Percentiles rank a stretch among this genome's conserved stretches.
phyloP scores from a whole-genome alignment of 257 asterid species.

The Primulina tabacum region DNA sequence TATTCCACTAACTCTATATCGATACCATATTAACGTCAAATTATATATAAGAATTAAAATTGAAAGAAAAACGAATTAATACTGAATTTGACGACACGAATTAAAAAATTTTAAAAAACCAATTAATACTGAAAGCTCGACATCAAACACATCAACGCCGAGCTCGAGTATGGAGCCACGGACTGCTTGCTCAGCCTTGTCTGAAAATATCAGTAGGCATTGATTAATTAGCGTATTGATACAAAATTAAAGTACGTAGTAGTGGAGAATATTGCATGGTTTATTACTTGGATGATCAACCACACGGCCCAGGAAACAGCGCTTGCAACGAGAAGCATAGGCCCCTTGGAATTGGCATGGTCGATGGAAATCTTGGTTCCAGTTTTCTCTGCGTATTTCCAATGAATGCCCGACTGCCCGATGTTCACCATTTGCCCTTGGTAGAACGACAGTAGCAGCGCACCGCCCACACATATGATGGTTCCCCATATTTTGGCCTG shows the following conservation, averaged over 20 bases:
- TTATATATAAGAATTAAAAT: too few relatives aligned
- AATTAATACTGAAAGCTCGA: constrained; percentile 38
- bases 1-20: too few relatives aligned
- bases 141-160: constrained; percentile 77
- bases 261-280: too few relatives aligned
- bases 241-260: too few relatives aligned
- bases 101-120: too few relatives aligned
- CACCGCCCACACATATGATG: constrained; percentile 69
- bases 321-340: constrained; percentile 65
- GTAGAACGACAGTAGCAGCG: constrained; percentile 65
- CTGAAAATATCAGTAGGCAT: constrained; percentile 23
- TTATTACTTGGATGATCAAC: constrained; percentile 64
- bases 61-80: too few relatives aligned
- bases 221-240: too few relatives aligned
- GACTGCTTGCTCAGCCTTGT: constrained; percentile 55
- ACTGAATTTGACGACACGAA: too few relatives aligned
- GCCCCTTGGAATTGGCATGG: constrained; percentile 59
- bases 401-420: constrained; percentile 57
- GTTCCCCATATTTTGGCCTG: constrained; percentile 73
- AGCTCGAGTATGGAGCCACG: constrained; percentile 73
- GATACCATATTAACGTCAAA: too few relatives aligned
- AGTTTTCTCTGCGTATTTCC: constrained; percentile 58
- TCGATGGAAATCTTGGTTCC: constrained; percentile 28
- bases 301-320: constrained; percentile 79
- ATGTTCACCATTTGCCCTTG: constrained; percentile 49